Conservation (phyloP, 805 yeast genomes). For the Pichia californica region DNA sequence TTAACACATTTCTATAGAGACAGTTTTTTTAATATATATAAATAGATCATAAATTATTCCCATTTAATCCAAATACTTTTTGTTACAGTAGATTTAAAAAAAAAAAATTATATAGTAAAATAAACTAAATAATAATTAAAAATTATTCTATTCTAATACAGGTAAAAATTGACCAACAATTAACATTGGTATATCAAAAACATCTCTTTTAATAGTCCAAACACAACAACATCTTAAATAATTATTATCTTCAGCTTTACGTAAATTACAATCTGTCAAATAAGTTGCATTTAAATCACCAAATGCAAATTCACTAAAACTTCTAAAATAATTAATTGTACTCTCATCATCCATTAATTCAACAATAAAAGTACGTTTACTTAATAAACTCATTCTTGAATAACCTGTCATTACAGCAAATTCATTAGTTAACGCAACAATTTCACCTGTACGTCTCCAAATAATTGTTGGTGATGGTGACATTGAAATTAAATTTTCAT, state of each 20-base stretch:
- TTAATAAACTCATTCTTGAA: constrained; percentile 47
- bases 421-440: constrained; percentile 72
- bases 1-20: no score
- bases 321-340: constrained; percentile 63
- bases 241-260: constrained; percentile 34
- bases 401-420: constrained; percentile 65
- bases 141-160: constrained; percentile 40
- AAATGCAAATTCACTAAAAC: constrained; percentile 68
- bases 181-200: constrained; percentile 78
- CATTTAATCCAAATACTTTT: no score
- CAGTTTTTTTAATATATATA: no score
- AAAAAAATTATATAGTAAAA: no score
- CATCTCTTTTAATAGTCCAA: constrained; percentile 81
- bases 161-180: constrained; percentile 79
- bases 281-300: constrained; percentile 52
- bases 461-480: constrained; percentile 76
- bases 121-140: no score
- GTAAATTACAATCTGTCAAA: constrained; percentile 42
- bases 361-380: constrained; percentile 61
- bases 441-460: constrained; percentile 84
- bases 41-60: no score
- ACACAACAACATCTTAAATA: constrained; percentile 61
- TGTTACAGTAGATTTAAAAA: no score
- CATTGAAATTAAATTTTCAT: constrained; percentile 45
- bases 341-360: constrained; percentile 79